A percentile compares a stretch with the other conserved stretches of the same genome.
Conservation (phyloP, 2,329 filamentous ascomycete species). For the Colletotrichum sp. region DNA sequence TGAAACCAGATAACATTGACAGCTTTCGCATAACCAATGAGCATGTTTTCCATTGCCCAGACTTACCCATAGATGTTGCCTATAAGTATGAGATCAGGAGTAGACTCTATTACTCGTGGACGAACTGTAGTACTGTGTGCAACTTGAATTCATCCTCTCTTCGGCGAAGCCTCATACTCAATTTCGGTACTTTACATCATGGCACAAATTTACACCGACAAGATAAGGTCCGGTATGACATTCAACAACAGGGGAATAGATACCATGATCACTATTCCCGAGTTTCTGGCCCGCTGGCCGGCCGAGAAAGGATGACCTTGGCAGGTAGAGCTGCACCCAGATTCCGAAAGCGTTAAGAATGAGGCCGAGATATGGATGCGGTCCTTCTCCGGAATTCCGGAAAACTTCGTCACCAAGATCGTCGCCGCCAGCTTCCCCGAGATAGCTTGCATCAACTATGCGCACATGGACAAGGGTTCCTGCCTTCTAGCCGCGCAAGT, state of each 20-base stretch:
- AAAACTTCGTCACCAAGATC: background rate
- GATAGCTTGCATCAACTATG: background rate
- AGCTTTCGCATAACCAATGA: background rate
- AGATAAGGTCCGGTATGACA: background rate
- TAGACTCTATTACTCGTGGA: too few relatives aligned
- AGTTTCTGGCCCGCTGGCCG: background rate
- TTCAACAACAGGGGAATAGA: background rate
- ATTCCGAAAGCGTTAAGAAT: fast-evolving
- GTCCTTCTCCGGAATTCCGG: background rate
- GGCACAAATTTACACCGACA: background rate
- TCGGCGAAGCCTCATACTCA: background rate
- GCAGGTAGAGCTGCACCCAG: background rate
- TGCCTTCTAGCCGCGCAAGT: background rate
- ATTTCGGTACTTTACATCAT: fast-evolving
- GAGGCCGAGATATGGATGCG: background rate
- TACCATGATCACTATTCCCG: background rate
- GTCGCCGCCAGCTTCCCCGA: background rate
- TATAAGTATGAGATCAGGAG: background rate
- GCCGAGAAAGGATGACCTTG: background rate
- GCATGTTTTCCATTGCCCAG: background rate
- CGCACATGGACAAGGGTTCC: background rate
- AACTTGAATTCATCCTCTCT: background rate
- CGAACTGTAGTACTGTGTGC: too few relatives aligned
- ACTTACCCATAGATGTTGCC: background rate
- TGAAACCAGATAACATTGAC: background rate